These are phyloP conservation scores for Paramecium primaurelia DNA, from an alignment of 73 alveolate species.

Conservation along the genomic window DNA sequence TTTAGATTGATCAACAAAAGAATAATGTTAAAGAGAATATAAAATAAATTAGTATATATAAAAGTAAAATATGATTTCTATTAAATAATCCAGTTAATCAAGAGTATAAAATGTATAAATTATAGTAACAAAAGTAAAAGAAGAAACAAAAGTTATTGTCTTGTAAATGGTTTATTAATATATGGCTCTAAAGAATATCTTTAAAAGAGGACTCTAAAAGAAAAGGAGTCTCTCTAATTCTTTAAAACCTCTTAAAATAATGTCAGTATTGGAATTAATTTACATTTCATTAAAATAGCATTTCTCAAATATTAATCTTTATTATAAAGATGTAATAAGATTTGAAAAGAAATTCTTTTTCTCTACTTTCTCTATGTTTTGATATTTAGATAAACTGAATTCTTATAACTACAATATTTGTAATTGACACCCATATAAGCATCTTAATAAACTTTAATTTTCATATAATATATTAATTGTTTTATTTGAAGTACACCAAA, in stretches of 20 bases:
- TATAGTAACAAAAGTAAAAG: background rate
- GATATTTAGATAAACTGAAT: background rate
- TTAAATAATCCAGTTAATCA: background rate
- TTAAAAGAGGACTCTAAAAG: background rate
- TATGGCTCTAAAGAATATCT: background rate
- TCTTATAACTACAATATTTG: background rate
- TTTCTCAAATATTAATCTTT: background rate
- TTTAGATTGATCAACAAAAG: background rate
- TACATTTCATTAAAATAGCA: background rate
- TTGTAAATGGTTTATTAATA: background rate
- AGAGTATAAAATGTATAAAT: background rate
- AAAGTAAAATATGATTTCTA: background rate
- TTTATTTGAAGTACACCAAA: background rate
- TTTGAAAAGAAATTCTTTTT: background rate
- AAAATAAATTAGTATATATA: background rate
- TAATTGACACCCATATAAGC: background rate
- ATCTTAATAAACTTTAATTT: background rate
- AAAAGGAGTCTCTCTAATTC: background rate
- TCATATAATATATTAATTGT: background rate
- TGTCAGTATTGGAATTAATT: background rate
- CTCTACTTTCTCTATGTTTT: background rate
- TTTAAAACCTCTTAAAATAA: background rate
- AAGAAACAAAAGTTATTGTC: background rate
- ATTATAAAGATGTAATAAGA: background rate
- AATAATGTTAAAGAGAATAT: background rate